These are phyloP conservation scores for Chloromonas sp. DNA, from an alignment of 163 green algal species.

Conservation along the genomic window DNA sequence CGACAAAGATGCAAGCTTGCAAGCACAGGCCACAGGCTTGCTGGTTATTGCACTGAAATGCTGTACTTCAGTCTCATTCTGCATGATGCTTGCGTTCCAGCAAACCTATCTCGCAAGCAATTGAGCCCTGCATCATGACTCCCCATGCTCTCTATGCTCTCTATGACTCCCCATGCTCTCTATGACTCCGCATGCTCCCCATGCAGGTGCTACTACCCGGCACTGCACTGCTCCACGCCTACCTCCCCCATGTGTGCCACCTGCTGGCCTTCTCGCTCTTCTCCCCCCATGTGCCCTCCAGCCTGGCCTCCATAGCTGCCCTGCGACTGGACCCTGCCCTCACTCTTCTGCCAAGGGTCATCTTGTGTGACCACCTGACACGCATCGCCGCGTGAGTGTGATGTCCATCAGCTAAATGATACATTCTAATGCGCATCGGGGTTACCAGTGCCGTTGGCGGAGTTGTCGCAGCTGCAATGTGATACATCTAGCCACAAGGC, in stretches of 20 bases:
- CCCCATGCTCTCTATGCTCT: not conserved
- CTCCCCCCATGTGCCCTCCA: not conserved
- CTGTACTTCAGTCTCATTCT: too few relatives aligned
- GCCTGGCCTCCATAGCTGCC: not conserved
- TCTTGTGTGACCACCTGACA: not conserved
- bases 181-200: not conserved
- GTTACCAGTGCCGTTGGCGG: too few relatives aligned
- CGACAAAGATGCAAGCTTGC: too few relatives aligned
- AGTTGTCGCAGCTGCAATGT: too few relatives aligned
- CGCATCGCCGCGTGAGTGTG: not conserved
- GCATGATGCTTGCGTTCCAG: too few relatives aligned
- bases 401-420: not conserved
- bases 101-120: not conserved
- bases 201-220: not conserved
- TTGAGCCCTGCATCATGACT: not conserved
- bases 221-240: not conserved
- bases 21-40: too few relatives aligned
- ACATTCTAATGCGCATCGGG: too few relatives aligned
- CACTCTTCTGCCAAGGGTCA: not conserved
- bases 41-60: too few relatives aligned
- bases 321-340: not conserved
- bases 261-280: constrained; percentile 9
- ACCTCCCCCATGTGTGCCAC: not conserved
- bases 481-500: too few relatives aligned
- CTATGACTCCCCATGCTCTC: not conserved